Evolutionary conservation across 2,329 filamentous ascomycete genomes (phyloP).

Genomic region (Microdochium nivale): DNA sequence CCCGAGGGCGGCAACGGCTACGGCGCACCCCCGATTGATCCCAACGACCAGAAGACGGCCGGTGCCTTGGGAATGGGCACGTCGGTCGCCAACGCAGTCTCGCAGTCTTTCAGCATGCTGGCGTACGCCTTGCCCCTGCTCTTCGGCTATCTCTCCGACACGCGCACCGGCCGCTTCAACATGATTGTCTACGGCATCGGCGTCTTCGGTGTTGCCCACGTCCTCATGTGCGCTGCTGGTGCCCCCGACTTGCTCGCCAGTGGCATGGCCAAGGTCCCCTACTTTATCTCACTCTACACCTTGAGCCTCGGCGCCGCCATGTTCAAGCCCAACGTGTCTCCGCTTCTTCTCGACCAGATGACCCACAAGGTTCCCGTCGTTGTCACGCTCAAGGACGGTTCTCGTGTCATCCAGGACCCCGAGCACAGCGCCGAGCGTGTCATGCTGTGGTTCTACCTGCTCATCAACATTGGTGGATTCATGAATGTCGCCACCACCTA

Average conservation of each 20-base stretch:
- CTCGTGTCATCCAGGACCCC: conserved; percentile 59
- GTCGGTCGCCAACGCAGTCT: conserved; percentile 33
- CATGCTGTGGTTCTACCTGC: conserved; percentile 53
- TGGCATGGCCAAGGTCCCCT: conserved; percentile 40
- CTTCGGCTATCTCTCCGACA: conserved; percentile 35
- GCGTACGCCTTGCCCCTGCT: conserved; percentile 49
- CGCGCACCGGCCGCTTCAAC: conserved; percentile 27
- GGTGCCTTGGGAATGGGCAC: conserved; percentile 41
- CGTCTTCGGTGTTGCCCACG: conserved; percentile 24
- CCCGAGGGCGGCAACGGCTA: conserved; percentile 22
- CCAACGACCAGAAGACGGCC: conserved; percentile 23
- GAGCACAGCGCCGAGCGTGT: conserved; percentile 54
- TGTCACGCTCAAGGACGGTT: conserved; percentile 43
- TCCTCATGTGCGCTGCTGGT: conserved; percentile 42
- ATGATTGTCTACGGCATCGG: conserved; percentile 20
- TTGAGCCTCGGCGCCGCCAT: conserved; percentile 51
- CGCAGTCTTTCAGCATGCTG: conserved; percentile 46
- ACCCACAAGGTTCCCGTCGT: conserved; percentile 42
- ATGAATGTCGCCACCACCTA: neutral
- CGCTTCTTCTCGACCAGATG: conserved; percentile 59
- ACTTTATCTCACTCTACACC: conserved; percentile 44
- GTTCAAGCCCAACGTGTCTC: conserved; percentile 67
- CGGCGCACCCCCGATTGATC: conserved; percentile 6
- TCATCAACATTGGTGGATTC: conserved; percentile 38
- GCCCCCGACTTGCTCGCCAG: conserved; percentile 32